phyloP scores from a whole-genome alignment of 2,329 filamentous ascomycete species.

The Aspergillus sp. region DNA sequence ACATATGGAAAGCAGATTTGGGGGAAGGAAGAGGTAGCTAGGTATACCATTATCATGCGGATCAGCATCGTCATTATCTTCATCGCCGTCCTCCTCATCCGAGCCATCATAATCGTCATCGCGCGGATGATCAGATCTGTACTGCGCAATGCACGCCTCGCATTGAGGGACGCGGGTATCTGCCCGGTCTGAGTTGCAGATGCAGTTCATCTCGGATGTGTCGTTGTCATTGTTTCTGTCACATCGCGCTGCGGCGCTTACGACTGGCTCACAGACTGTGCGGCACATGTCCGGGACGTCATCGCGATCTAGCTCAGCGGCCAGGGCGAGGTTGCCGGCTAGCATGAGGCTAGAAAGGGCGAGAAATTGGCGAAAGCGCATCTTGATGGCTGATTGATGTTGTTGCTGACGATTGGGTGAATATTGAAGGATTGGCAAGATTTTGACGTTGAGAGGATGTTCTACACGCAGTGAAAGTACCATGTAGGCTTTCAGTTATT shows the following conservation, averaged over 20 bases:
- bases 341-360: conserved; percentile 32
- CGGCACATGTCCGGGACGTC: conserved; percentile 36
- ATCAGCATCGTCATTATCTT: conserved; percentile 19
- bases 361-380: conserved; percentile 27
- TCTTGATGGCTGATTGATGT: neutral
- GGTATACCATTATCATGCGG: conserved; percentile 34
- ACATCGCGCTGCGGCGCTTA: conserved; percentile 30
- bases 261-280: conserved; percentile 30
- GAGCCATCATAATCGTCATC: conserved; percentile 20
- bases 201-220: conserved; percentile 32
- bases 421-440: too few species aligned
- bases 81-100: conserved; percentile 23
- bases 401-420: too few species aligned
- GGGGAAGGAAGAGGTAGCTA: neutral
- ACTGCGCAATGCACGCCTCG: conserved; percentile 39
- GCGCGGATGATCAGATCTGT: conserved; percentile 23
- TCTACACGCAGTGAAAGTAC: neutral
- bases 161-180: conserved; percentile 35
- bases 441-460: neutral
- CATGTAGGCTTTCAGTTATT: neutral
- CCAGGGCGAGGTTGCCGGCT: conserved; percentile 26
- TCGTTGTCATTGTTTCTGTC: conserved; percentile 29
- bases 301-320: conserved; percentile 33
- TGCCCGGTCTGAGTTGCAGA: conserved; percentile 34
- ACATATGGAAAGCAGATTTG: neutral